Base-by-base conservation (phyloP, 208 protist genomes). In the Crithidia expoeki region DNA sequence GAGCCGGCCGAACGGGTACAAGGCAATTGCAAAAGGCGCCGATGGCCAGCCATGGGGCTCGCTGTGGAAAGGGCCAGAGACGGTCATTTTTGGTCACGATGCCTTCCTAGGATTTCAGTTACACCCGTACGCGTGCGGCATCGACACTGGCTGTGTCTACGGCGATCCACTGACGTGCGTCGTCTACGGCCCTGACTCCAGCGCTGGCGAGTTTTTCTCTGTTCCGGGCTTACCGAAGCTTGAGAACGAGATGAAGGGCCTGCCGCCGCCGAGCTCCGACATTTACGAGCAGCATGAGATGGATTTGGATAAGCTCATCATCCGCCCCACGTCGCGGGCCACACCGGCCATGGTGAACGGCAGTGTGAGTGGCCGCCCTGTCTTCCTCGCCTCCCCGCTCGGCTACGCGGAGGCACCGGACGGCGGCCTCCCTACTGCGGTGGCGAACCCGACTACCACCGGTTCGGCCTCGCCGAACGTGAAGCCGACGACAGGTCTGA, bases 71-170 rank as follows among this genome's bases (percentile, higher is more conserved):
- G 93, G 93, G 10, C 93, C 93, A 5, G 88, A 95, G 67, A 79
- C 65, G 46, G 81, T 97, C 32, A 78, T 97, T 33, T 97, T 97
- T 62, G 94, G 94, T 12, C 94, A 97, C 77, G 94, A 96, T 64
- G 94, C 94, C 19, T 79, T 73, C 55, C 68, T 77, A 19, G 89
- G 89, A 34, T 89, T 96, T 34, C 94, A 97, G 73, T 33, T 72
- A 23, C 74, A 93, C 50, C 68, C 78, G n/a, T 79, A 83, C 60
- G 89, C 90, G 30, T 84, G 69, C 42, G 94, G 94, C 67, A 90
- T 97, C 63, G 94, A 97, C 68, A 96, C 90, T 17, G 94, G 94
- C 46, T 97, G 94, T 55, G 89, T 93, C 23, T 97, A 97, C 68
- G 94, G 94, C 42, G 68, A 83, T 25, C 64, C 80, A 11, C 81